phyloP scores from a whole-genome alignment of 192 early-diverging fungal genomes.

The Thoreauomyces humboldtii region DNA sequence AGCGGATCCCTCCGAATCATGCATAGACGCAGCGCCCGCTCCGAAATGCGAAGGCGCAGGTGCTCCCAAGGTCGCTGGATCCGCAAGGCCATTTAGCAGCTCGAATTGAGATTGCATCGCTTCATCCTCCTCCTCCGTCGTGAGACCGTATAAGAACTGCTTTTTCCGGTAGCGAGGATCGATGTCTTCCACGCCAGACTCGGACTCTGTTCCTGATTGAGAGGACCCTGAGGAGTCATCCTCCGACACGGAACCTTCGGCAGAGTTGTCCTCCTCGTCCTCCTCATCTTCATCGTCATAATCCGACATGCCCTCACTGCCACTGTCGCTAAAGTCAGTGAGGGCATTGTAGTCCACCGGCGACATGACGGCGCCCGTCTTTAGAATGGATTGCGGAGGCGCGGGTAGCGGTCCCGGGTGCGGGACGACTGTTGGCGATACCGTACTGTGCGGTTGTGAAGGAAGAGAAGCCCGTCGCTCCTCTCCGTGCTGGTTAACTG shows the following conservation, averaged over 20 bases:
- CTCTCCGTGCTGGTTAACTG: neutral
- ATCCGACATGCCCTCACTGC: constrained; percentile 14
- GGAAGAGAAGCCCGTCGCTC: neutral
- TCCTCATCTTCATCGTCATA: constrained; percentile 19
- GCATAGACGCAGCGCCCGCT: neutral
- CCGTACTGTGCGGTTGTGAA: too few relatives aligned
- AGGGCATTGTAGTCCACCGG: constrained; percentile 9
- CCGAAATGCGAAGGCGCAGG: neutral
- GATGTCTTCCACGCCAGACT: constrained; percentile 1
- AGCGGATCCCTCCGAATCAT: neutral
- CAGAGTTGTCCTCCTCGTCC: neutral
- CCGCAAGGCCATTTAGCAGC: neutral
- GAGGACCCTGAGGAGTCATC: neutral
- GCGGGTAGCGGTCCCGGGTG: neutral
- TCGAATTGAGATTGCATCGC: constrained; percentile 14
- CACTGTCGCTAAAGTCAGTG: constrained; percentile 20
- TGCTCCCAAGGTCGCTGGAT: neutral
- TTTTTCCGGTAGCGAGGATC: neutral
- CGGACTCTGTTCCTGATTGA: neutral
- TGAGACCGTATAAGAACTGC: neutral
- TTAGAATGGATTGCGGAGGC: constrained; percentile 9
- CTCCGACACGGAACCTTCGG: constrained; percentile 12
- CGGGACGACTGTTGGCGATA: too few relatives aligned
- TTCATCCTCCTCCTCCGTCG: constrained; percentile 13
- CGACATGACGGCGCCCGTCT: neutral